These are phyloP conservation scores for Chalciporus pseudorubinellus DNA, from an alignment of 768 basidiomycete genomes.

Conservation along the genomic window DNA sequence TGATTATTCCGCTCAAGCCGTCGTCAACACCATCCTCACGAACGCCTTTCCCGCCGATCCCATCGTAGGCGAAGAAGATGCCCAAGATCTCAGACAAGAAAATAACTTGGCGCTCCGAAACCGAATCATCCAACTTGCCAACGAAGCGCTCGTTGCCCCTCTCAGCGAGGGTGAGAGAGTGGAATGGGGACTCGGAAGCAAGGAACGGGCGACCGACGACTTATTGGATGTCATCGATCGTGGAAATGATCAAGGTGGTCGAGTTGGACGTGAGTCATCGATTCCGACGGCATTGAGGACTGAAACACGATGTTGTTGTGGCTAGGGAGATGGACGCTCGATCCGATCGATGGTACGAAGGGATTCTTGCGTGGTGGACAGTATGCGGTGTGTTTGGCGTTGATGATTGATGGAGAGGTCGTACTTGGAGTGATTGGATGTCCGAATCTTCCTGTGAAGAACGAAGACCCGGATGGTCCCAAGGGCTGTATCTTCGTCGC, in stretches of 20 bases:
- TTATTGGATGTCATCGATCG: constrained; percentile 86
- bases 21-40: constrained; percentile 78
- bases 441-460: constrained; percentile 77
- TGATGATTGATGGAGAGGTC: constrained; percentile 76
- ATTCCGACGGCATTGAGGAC: too few species aligned
- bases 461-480: constrained; percentile 49
- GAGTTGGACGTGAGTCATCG: constrained; percentile 59
- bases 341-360: constrained; percentile 92
- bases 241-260: constrained; percentile 73
- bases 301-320: neutral
- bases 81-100: constrained; percentile 64
- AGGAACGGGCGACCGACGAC: constrained; percentile 50
- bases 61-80: constrained; percentile 95
- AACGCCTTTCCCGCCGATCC: constrained; percentile 79
- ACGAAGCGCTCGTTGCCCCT: constrained; percentile 64
- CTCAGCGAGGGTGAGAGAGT: constrained; percentile 53
- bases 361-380: constrained; percentile 92
- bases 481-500: constrained; percentile 86
- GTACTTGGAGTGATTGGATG: constrained; percentile 88
- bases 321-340: constrained; percentile 81
- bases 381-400: constrained; percentile 87
- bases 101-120: constrained; percentile 46
- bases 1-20: constrained; percentile 91
- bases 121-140: constrained; percentile 79
- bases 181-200: constrained; percentile 71